Conservation (phyloP, 2,329 filamentous ascomycete species). For the Neofusicoccum sp. region DNA sequence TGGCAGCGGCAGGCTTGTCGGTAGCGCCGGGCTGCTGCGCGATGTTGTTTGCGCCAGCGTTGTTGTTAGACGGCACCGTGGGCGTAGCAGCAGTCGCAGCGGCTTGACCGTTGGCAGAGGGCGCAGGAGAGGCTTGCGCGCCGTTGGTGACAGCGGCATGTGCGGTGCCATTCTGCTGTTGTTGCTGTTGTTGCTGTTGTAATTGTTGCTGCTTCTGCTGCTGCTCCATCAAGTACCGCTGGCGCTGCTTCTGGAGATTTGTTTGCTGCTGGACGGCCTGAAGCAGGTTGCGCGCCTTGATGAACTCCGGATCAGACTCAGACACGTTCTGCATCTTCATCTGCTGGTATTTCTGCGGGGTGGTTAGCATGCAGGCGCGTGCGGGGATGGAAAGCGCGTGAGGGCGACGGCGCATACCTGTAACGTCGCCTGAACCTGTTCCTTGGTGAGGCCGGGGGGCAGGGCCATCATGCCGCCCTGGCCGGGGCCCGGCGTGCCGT, state of each 20-base stretch:
- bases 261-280: slow-evolving; percentile 65
- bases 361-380: slow-evolving; percentile 36
- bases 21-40: slow-evolving; percentile 38
- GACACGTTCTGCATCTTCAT: slow-evolving; percentile 85
- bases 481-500: slow-evolving; percentile 51
- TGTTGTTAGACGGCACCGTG: slow-evolving; percentile 24
- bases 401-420: slow-evolving; percentile 50
- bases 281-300: slow-evolving; percentile 77
- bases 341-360: slow-evolving; percentile 73
- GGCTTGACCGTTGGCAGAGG: slow-evolving; percentile 26
- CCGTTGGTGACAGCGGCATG: slow-evolving; percentile 45
- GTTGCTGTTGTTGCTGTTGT: slow-evolving; percentile 47
- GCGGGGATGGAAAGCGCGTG: slow-evolving; percentile 7
- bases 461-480: slow-evolving; percentile 60
- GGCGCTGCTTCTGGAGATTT: slow-evolving; percentile 49
- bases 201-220: slow-evolving; percentile 52
- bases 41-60: slow-evolving; percentile 27
- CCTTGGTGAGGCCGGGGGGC: slow-evolving; percentile 67
- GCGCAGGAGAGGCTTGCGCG: slow-evolving; percentile 32
- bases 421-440: slow-evolving; percentile 74
- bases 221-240: slow-evolving; percentile 38
- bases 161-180: slow-evolving; percentile 46
- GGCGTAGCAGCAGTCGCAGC: slow-evolving; percentile 27
- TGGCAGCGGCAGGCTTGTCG: slow-evolving; percentile 30
- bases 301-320: slow-evolving; percentile 78